phyloP scores from a whole-genome alignment of 257 asterid species.

The Catharanthus roseus region DNA sequence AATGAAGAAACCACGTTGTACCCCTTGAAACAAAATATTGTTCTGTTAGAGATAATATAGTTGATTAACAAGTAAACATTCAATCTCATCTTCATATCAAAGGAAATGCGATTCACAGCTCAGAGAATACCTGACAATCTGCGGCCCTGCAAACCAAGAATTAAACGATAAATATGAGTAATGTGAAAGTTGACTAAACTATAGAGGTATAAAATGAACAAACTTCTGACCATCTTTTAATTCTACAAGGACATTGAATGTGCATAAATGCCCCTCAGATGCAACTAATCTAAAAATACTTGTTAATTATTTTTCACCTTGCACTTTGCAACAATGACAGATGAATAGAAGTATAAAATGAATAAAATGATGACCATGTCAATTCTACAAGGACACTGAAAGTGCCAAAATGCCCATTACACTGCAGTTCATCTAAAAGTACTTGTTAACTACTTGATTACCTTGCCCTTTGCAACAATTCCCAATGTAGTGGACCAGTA shows the following conservation, averaged over 20 bases:
- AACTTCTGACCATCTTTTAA: neutral
- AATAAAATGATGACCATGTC: neutral
- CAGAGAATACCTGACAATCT: slow-evolving; percentile 62
- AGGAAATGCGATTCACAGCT: neutral
- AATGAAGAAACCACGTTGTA: neutral
- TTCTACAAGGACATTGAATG: neutral
- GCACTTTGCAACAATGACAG: slow-evolving; percentile 85
- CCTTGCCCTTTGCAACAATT: slow-evolving; percentile 85
- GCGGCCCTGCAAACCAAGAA: slow-evolving; percentile 67
- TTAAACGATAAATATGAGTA: slow-evolving; percentile 10
- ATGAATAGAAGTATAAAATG: slow-evolving; percentile 21
- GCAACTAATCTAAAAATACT: too few relatives aligned
- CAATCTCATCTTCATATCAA: neutral
- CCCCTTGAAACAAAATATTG: neutral
- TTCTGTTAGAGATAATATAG: neutral
- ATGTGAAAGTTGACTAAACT: neutral
- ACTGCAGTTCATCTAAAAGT: neutral
- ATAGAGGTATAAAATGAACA: neutral
- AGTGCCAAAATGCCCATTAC: neutral
- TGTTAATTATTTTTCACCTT: slow-evolving; percentile 36
- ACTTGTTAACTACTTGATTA: slow-evolving; percentile 16
- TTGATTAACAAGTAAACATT: neutral
- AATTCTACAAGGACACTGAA: neutral
- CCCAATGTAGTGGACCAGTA: slow-evolving; percentile 94
- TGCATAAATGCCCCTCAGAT: neutral